A percentile compares a stretch with the other conserved stretches of the same genome.
Evolutionary conservation across 2,329 filamentous ascomycete genomes (phyloP).

Genomic region (Talaromyces sp.): DNA sequence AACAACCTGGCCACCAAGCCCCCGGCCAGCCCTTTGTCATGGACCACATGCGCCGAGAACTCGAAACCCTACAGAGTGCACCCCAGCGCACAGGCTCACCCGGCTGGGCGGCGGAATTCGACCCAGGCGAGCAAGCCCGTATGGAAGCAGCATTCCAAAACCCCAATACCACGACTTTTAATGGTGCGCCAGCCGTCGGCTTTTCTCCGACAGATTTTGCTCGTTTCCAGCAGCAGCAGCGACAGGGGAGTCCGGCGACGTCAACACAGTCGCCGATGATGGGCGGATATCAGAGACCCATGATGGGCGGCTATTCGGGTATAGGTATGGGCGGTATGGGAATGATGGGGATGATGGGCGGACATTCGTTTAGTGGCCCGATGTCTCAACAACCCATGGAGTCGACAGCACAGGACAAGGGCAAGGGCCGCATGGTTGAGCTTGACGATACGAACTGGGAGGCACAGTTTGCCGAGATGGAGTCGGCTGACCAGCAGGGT

Average conservation of each 20-base stretch:
- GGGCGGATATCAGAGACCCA: slow-evolving; percentile 44
- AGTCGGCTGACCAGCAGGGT: slow-evolving; percentile 50
- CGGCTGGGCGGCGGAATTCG: slow-evolving; percentile 60
- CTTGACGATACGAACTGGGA: slow-evolving; percentile 94
- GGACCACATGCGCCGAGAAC: slow-evolving; percentile 60
- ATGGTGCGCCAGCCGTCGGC: slow-evolving; percentile 41
- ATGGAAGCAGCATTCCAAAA: slow-evolving; percentile 67
- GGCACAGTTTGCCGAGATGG: slow-evolving; percentile 87
- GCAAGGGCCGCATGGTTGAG: slow-evolving; percentile 77
- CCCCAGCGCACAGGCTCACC: slow-evolving; percentile 50
- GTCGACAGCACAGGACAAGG: slow-evolving; percentile 63
- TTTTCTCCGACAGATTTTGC: slow-evolving; percentile 85
- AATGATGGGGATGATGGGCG: slow-evolving; percentile 40
- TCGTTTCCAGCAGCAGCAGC: slow-evolving; percentile 71
- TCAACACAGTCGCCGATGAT: slow-evolving; percentile 56
- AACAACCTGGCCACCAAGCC: slow-evolving; percentile 57
- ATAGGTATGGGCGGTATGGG: slow-evolving; percentile 48
- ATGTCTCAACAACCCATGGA: slow-evolving; percentile 42
- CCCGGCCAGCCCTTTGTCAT: slow-evolving; percentile 57
- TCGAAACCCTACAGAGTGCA: slow-evolving; percentile 49
- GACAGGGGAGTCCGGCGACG: slow-evolving; percentile 53
- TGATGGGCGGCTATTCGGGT: slow-evolving; percentile 40
- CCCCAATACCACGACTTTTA: slow-evolving; percentile 35
- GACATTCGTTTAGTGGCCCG: slow-evolving; percentile 20
- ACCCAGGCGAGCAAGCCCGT: slow-evolving; percentile 56